Evolutionary conservation across 768 basidiomycete species (phyloP).

Genomic region (Pulveroboletus sp.): DNA sequence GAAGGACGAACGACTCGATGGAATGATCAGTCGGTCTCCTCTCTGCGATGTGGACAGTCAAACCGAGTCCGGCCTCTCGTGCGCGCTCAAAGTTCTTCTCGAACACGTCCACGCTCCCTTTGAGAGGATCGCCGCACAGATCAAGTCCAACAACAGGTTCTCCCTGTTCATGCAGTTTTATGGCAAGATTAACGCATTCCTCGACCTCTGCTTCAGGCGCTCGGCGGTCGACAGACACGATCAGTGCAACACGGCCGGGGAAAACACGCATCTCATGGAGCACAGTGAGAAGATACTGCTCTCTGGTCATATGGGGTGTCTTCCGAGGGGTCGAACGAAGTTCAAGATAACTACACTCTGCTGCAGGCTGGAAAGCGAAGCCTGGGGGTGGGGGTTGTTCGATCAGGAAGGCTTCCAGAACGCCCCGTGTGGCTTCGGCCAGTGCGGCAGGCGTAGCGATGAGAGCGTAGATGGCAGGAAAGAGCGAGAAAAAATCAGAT

Average conservation of each 20-base stretch:
- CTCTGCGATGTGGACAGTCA: constrained; percentile 86
- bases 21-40: constrained; percentile 54
- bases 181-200: constrained; percentile 58
- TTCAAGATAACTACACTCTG: constrained; percentile 71
- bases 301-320: constrained; percentile 53
- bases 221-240: constrained; percentile 71
- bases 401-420: constrained; percentile 57
- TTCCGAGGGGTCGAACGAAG: constrained; percentile 75
- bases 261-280: constrained; percentile 62
- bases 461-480: constrained; percentile 75
- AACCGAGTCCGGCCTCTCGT: constrained; percentile 54
- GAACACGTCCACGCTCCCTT: constrained; percentile 53
- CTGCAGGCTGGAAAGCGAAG: constrained; percentile 30
- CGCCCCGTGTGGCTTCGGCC: constrained; percentile 53
- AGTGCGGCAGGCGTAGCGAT: constrained; percentile 59
- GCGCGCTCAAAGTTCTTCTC: constrained; percentile 48
- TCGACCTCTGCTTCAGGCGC: constrained; percentile 49
- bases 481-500: constrained; percentile 69
- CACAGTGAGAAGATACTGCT: constrained; percentile 60
- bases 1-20: constrained; percentile 55
- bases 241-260: constrained; percentile 49
- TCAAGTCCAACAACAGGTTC: constrained; percentile 72
- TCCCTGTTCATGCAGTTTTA: constrained; percentile 49
- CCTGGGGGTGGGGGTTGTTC: constrained; percentile 20
- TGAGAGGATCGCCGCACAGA: constrained; percentile 69